Evolutionary conservation across 768 basidiomycete genomes (phyloP).

Genomic region (Tephrocybe rancida): DNA sequence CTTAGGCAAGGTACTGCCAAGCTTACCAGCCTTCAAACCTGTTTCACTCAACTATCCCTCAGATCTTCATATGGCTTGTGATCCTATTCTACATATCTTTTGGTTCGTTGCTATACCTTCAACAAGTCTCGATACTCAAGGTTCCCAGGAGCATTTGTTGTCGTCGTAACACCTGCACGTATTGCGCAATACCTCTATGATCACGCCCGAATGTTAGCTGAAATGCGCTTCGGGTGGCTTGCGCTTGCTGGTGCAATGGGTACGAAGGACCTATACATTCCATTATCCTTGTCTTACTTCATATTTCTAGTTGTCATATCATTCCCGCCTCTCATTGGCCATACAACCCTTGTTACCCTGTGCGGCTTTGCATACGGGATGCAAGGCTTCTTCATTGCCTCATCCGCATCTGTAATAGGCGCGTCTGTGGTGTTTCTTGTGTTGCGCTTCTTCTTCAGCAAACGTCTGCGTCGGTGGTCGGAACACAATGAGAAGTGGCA

Average conservation of each 20-base stretch:
- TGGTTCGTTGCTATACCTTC: slow-evolving; percentile 24
- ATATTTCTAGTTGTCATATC: slow-evolving; percentile 43
- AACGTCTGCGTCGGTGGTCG: slow-evolving; percentile 61
- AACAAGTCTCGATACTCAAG: background rate
- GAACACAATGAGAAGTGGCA: slow-evolving; percentile 71
- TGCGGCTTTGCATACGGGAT: slow-evolving; percentile 87
- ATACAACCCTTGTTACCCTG: slow-evolving; percentile 65
- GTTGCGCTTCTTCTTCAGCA: slow-evolving; percentile 60
- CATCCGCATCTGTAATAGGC: slow-evolving; percentile 61
- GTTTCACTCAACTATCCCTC: slow-evolving; percentile 6
- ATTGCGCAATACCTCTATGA: slow-evolving; percentile 77
- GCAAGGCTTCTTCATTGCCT: slow-evolving; percentile 71
- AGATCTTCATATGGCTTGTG: slow-evolving; percentile 64
- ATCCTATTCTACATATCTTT: slow-evolving; percentile 56
- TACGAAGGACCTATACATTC: slow-evolving; percentile 30
- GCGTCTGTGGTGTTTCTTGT: slow-evolving; percentile 62
- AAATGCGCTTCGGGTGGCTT: slow-evolving; percentile 63
- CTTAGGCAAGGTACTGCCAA: slow-evolving; percentile 62
- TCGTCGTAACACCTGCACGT: slow-evolving; percentile 61
- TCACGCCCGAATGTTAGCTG: slow-evolving; percentile 60
- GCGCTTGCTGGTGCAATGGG: slow-evolving; percentile 53
- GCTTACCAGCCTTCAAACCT: slow-evolving; percentile 1
- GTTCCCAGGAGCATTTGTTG: slow-evolving; percentile 37
- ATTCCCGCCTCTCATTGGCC: slow-evolving; percentile 67
- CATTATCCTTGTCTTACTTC: background rate